phyloP scores from a whole-genome alignment of 345 rosid genomes.

The Bretschneidera sinensis region DNA sequence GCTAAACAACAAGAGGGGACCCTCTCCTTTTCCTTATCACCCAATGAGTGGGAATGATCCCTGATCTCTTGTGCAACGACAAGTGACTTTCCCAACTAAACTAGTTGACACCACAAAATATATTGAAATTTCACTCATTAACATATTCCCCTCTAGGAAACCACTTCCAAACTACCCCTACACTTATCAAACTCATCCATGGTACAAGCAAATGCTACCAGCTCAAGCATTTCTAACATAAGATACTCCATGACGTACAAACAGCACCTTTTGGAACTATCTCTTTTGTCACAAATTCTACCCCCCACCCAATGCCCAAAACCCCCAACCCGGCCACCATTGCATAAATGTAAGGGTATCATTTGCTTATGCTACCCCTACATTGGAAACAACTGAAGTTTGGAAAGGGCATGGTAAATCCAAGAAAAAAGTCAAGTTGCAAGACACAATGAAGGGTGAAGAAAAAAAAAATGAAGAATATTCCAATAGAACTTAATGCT shows the following conservation, averaged over 20 bases:
- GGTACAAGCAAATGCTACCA: slow-evolving; percentile 1
- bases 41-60: too few relatives aligned
- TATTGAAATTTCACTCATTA: too few relatives aligned
- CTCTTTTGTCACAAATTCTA: not conserved
- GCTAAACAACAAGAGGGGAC: too few relatives aligned
- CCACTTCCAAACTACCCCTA: not conserved
- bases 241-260: not conserved
- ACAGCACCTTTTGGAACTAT: not conserved
- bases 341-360: not conserved
- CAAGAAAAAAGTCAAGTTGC: not conserved
- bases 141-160: not conserved
- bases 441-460: not conserved
- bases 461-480: not conserved
- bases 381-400: too few relatives aligned
- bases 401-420: too few relatives aligned
- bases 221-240: slow-evolving; percentile 1
- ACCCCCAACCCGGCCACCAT: not conserved
- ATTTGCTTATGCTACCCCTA: too few relatives aligned
- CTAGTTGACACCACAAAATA: too few relatives aligned
- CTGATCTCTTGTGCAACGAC: too few relatives aligned
- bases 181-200: not conserved
- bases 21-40: too few relatives aligned
- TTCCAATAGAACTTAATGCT: not conserved
- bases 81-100: too few relatives aligned
- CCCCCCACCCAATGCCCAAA: not conserved